Base-by-base conservation (phyloP, 352 stramenopile species). In the Phytophthora cryptogea region DNA sequence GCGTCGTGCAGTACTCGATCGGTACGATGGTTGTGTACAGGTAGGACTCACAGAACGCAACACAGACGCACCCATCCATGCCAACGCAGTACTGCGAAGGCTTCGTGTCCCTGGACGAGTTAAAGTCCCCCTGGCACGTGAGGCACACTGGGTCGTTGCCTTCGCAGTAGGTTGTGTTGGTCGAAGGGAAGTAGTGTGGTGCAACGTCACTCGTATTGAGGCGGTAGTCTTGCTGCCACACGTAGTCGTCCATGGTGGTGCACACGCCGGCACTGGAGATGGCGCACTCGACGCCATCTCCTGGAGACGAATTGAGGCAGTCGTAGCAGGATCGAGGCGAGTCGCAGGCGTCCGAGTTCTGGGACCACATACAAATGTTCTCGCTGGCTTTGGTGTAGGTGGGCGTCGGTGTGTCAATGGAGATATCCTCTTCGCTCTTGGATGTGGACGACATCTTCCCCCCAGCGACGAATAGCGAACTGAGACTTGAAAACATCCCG, bases 111-210 rank as follows among this genome's bases (percentile, higher is more conserved):
- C 50, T 53, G 0, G 43, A 60, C 9, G 63, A 62, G 63, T 42
- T 63, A 44, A 35, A 23, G 20, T 4, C 33, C 9, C 50, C 44
- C 13, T 44, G 17, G 33, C 63, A 63, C 7, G 41, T 35, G 20
- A 43, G 35, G 20, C 54, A 66, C 20, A 59, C 54, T 9, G 59
- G 39, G 48, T 78, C 69, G 23, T n/a, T 60, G 8, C 17, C 28
- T 16, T 76, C 59, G 59, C 75, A 84, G 61, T 84, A 84, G 1
- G 72, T 74, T 20, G 66, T 62, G 41, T 76, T 72, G 68, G 48
- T 28, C 9, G 62, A 59, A 17, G 68, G 64, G 32, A 70, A 76
- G 46, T 70, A 80, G 62, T 70, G 61, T 17, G 55, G 6, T 3
- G 56, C 62, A 8, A n/a, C 45, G 16, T 44, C 52, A 32, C 55